Evolutionary conservation across 306 rosid genomes (phyloP).

Genomic region (Vigna radiata): DNA sequence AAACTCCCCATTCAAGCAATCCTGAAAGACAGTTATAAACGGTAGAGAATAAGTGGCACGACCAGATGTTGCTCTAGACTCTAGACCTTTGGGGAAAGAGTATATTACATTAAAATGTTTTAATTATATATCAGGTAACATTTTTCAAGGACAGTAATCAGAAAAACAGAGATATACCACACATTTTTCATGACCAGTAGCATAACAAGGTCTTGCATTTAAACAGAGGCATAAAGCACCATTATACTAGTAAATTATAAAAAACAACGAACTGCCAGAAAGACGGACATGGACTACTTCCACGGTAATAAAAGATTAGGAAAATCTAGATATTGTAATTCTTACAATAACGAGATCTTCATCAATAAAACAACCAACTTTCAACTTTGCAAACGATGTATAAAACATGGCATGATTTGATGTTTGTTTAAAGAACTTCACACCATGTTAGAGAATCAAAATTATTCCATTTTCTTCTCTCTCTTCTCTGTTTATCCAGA

Average conservation of each 20-base stretch:
- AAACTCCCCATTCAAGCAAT: conserved; percentile 95
- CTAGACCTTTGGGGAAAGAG: neutral
- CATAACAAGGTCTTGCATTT: neutral
- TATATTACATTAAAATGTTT: neutral
- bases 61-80: neutral
- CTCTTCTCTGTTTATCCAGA: conserved; percentile 14
- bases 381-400: neutral
- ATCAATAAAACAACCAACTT: conserved; percentile 1
- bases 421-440: conserved; percentile 4
- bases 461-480: neutral
- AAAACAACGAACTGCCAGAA: conserved; percentile 19
- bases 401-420: neutral
- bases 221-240: neutral
- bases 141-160: neutral
- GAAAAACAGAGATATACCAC: neutral
- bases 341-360: conserved; percentile 7
- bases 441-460: neutral
- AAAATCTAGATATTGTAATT: conserved; percentile 16
- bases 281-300: neutral
- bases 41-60: conserved; percentile 27
- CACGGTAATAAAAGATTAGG: conserved; percentile 1
- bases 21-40: conserved; percentile 53
- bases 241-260: conserved; percentile 27
- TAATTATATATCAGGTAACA: conserved; percentile 1
- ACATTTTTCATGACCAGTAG: neutral